Evolutionary conservation across 495 filamentous ascomycete species (phyloP).

Genomic region (Neurospora sp.): DNA sequence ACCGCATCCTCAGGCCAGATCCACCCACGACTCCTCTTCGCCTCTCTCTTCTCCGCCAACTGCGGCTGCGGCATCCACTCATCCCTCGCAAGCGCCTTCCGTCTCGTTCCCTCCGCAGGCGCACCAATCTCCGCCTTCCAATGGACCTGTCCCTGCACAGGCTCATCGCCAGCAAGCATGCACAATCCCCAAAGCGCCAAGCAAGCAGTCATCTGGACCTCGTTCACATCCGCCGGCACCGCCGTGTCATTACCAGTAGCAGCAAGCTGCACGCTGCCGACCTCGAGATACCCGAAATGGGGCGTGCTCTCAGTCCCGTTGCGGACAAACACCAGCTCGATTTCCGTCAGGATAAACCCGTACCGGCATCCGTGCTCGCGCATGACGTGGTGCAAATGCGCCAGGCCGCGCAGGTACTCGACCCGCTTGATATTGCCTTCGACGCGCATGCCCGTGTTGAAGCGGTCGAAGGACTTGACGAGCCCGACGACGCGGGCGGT

Average conservation of each 20-base stretch:
- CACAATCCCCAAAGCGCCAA: conserved; percentile 47
- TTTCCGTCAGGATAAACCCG: conserved; percentile 90
- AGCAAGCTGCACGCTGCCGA: conserved; percentile 50
- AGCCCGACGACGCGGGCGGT: conserved; percentile 78
- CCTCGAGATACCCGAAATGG: conserved; percentile 76
- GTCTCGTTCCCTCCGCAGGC: conserved; percentile 63
- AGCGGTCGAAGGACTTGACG: conserved; percentile 79
- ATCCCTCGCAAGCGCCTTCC: conserved; percentile 62
- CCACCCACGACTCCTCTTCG: conserved; percentile 76
- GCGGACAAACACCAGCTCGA: conserved; percentile 83
- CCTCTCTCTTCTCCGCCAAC: conserved; percentile 70
- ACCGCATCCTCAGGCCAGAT: conserved; percentile 65
- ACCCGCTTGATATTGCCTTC: conserved; percentile 70
- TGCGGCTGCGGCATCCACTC: conserved; percentile 82
- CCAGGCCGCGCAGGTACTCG: conserved; percentile 73
- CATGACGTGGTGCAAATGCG: conserved; percentile 80
- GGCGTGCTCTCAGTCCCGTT: conserved; percentile 63
- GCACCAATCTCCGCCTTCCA: conserved; percentile 74
- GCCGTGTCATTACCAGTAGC: conserved; percentile 12
- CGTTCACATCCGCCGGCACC: conserved; percentile 15
- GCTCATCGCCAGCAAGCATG: conserved; percentile 71
- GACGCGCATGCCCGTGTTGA: conserved; percentile 88
- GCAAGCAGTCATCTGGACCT: conserved; percentile 45
- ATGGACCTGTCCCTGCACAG: conserved; percentile 52
- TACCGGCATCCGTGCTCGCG: conserved; percentile 86